phyloP scores from a whole-genome alignment of 164 flowering plant genomes.

The Chimonanthus praecox region DNA sequence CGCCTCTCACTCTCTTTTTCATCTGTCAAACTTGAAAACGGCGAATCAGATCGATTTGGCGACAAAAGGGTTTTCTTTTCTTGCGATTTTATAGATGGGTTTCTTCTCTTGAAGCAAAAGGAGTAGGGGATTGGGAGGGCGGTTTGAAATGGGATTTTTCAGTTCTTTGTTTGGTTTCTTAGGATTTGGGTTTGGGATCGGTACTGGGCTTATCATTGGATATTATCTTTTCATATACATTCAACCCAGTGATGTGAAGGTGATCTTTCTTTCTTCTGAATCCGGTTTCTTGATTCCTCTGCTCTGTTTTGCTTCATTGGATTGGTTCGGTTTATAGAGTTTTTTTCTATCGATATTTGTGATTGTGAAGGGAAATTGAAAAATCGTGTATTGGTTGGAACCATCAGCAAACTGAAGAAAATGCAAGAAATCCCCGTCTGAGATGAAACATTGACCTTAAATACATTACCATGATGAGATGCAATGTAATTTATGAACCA shows the following conservation, averaged over 20 bases:
- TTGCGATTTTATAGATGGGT: not conserved
- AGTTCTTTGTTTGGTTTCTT: constrained; percentile 56
- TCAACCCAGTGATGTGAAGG: constrained; percentile 71
- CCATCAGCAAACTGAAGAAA: too few relatives aligned
- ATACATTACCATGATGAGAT: too few relatives aligned
- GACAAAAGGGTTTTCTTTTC: not conserved
- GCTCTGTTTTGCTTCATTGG: not conserved
- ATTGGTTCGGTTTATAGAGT: not conserved
- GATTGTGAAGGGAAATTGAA: not conserved
- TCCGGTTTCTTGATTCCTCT: not conserved
- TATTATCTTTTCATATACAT: constrained; percentile 68
- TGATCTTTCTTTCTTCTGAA: not conserved
- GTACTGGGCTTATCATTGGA: constrained; percentile 55
- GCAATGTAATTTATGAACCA: too few relatives aligned
- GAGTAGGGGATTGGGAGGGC: not conserved
- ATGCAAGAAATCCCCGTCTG: too few relatives aligned
- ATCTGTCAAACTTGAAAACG: not conserved
- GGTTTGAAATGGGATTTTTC: constrained; percentile 53
- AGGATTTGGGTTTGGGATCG: constrained; percentile 71
- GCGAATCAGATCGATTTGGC: not conserved
- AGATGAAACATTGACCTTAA: too few relatives aligned
- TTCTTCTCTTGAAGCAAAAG: constrained; percentile 23
- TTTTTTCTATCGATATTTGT: not conserved
- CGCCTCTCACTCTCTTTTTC: not conserved
- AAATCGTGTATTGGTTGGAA: not conserved